Conservation (phyloP, 805 yeast genomes). For the Candida coquimbonensis region DNA sequence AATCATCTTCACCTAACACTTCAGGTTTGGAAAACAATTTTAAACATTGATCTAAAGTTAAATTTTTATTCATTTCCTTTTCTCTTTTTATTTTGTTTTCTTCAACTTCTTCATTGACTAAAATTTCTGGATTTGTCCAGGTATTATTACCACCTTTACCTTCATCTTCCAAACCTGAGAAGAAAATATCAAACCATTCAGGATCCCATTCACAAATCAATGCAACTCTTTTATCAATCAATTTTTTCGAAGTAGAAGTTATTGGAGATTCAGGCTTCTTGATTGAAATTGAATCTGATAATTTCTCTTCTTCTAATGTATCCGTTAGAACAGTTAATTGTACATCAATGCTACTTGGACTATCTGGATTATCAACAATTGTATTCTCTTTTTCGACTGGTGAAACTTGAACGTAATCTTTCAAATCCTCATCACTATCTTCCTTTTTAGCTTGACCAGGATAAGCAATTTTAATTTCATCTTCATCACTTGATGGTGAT, state of each 20-base stretch:
- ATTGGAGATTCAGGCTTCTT: background rate
- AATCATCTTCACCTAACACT: slow-evolving; percentile 77
- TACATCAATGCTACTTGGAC: slow-evolving; percentile 2
- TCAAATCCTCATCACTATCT: background rate
- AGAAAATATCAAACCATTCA: slow-evolving; percentile 42
- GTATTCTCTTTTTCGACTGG: background rate
- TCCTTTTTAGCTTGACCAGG: no score
- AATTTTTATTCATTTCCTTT: slow-evolving; percentile 29
- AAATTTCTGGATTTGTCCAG: slow-evolving; percentile 45
- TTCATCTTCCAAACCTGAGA: slow-evolving; percentile 39
- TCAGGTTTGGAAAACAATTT: slow-evolving; percentile 73
- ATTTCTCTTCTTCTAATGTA: slow-evolving; percentile 2
- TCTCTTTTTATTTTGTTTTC: slow-evolving; percentile 30
- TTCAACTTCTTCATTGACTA: slow-evolving; percentile 51
- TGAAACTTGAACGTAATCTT: slow-evolving; percentile 7
- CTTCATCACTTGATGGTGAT: no score
- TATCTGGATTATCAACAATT: slow-evolving; percentile 1
- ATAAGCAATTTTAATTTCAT: no score
- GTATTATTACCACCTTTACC: slow-evolving; percentile 43
- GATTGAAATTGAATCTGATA: background rate
- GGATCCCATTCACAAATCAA: slow-evolving; percentile 65
- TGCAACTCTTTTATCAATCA: slow-evolving; percentile 29
- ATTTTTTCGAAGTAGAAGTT: slow-evolving; percentile 5
- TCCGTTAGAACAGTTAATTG: slow-evolving; percentile 3
- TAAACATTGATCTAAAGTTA: slow-evolving; percentile 69